phyloP scores from a whole-genome alignment of 805 yeast species.

The Peterozyma toletana region DNA sequence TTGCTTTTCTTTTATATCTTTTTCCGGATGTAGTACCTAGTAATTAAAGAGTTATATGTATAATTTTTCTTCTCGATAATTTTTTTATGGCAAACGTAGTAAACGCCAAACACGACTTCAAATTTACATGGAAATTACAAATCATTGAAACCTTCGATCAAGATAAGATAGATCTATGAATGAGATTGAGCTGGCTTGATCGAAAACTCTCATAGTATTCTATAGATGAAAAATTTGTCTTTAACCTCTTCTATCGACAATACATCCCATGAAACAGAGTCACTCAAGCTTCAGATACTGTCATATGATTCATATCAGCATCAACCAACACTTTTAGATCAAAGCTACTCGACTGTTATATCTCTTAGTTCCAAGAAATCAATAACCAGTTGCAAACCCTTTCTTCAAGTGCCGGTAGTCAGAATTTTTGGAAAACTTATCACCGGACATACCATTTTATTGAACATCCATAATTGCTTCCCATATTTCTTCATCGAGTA shows the following conservation, averaged over 20 bases:
- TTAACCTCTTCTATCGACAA: too few species aligned
- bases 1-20: not conserved
- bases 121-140: too few species aligned
- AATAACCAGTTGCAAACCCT: conserved; percentile 10
- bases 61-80: too few species aligned
- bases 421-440: conserved; percentile 69
- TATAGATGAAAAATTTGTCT: too few species aligned
- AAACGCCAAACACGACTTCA: too few species aligned
- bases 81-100: too few species aligned
- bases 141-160: too few species aligned
- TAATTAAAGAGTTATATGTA: too few species aligned
- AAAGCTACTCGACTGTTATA: conserved; percentile 22
- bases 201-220: too few species aligned
- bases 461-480: conserved; percentile 78
- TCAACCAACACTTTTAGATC: conserved; percentile 49
- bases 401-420: conserved; percentile 60
- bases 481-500: conserved; percentile 76
- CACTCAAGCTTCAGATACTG: conserved; percentile 47
- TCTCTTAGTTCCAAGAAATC: conserved; percentile 18
- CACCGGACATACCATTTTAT: conserved; percentile 49
- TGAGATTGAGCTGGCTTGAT: too few species aligned
- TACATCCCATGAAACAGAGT: not conserved
- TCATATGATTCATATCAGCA: conserved; percentile 60
- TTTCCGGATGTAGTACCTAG: too few species aligned
- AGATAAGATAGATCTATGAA: too few species aligned